Conservation (phyloP, 2,329 filamentous ascomycete species). For the Fusarium setosum region DNA sequence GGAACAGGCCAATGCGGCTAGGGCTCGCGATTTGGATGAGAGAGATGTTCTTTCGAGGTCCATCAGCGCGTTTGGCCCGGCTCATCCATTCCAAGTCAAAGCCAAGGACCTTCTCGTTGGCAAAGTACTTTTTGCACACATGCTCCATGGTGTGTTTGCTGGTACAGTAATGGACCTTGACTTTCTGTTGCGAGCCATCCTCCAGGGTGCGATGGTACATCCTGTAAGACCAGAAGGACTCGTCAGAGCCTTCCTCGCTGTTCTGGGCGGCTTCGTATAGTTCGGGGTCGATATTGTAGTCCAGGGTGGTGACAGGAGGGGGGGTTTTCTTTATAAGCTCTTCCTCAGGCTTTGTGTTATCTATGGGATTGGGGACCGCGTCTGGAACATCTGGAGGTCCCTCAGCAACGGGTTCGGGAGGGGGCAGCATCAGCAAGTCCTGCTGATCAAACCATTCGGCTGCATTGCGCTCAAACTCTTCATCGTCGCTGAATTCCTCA, state of each 20-base stretch:
- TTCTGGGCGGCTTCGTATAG: conserved; percentile 57
- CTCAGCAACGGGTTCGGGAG: conserved; percentile 7
- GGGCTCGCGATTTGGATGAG: conserved; percentile 86
- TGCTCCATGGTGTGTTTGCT: conserved; percentile 74
- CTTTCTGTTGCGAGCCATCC: conserved; percentile 59
- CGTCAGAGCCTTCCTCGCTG: conserved; percentile 55
- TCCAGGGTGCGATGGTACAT: conserved; percentile 69
- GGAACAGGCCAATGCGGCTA: conserved; percentile 82
- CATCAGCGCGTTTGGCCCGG: conserved; percentile 57
- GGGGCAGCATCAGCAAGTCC: conserved; percentile 16
- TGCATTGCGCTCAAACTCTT: conserved; percentile 40
- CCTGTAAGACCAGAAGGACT: conserved; percentile 75
- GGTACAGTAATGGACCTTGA: conserved; percentile 83
- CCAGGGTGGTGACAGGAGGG: conserved; percentile 43
- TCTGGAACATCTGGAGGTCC: conserved; percentile 1
- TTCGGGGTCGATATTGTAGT: conserved; percentile 46
- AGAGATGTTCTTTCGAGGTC: conserved; percentile 77
- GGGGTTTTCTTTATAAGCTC: not conserved
- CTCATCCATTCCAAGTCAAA: conserved; percentile 90
- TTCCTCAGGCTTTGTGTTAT: conserved; percentile 7
- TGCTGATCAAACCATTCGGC: conserved; percentile 42
- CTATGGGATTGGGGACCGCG: conserved; percentile 7
- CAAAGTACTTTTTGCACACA: conserved; percentile 73
- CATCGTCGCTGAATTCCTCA: conserved; percentile 37
- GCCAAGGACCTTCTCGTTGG: conserved; percentile 77